These are phyloP conservation scores for Psidium guajava DNA, from an alignment of 345 rosid species.

Conservation along the genomic window DNA sequence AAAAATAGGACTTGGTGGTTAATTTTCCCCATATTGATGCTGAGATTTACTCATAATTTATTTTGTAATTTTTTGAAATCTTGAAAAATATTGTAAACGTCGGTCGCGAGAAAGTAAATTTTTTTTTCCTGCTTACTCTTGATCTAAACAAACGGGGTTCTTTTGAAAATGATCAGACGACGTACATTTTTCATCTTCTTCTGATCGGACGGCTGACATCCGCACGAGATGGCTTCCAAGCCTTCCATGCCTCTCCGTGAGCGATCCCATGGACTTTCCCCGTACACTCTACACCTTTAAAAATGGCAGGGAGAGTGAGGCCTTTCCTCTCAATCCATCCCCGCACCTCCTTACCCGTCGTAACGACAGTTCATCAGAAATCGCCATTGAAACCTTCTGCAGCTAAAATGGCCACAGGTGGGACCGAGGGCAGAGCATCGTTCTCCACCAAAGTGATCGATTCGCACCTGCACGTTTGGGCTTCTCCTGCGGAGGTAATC, in stretches of 20 bases:
- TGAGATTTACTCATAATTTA: too few relatives aligned
- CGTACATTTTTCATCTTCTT: neutral
- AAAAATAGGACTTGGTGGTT: too few relatives aligned
- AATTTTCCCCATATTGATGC: too few relatives aligned
- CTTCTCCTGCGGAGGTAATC: conserved; percentile 72
- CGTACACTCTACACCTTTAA: neutral
- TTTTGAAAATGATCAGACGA: neutral
- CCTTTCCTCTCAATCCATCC: conserved; percentile 9
- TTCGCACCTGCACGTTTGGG: conserved; percentile 93
- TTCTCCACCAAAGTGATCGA: conserved; percentile 41
- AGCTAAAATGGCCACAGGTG: conserved; percentile 46
- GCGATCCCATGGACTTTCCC: neutral
- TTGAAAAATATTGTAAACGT: neutral
- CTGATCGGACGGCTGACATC: neutral
- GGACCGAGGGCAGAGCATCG: conserved; percentile 10
- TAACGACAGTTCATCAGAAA: conserved; percentile 2
- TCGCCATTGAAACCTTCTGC: conserved; percentile 4
- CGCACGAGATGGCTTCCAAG: neutral
- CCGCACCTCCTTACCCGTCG: neutral
- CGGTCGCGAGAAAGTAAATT: neutral
- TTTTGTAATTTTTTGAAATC: neutral
- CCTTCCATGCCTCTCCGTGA: neutral
- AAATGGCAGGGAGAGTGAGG: conserved; percentile 12
- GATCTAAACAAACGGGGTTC: neutral
- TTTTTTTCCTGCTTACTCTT: neutral